Conservation (phyloP, 2,329 filamentous ascomycete genomes). For the Fusarium sp. region DNA sequence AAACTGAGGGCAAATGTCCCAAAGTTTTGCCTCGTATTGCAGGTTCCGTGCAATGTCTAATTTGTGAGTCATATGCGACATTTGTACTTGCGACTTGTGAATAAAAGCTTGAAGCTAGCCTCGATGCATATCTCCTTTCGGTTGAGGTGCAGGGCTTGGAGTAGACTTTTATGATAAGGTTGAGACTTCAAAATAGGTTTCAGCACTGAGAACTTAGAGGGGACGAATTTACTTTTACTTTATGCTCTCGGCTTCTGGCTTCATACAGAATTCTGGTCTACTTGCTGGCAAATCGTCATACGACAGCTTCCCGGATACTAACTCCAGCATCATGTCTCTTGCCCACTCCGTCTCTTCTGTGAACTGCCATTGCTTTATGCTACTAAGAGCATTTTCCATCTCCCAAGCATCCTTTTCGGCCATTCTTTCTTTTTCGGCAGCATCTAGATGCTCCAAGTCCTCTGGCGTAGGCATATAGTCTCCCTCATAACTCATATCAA, state of each 20-base stretch:
- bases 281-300: background rate
- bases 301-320: background rate
- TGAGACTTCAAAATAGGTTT: background rate
- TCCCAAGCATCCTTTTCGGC: background rate
- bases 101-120: too few species aligned
- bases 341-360: background rate
- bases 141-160: too few species aligned
- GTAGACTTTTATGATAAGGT: too few species aligned
- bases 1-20: too few species aligned
- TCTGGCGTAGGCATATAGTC: background rate
- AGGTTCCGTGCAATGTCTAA: too few species aligned
- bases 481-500: background rate
- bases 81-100: too few species aligned
- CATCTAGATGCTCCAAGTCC: background rate
- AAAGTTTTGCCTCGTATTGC: too few species aligned
- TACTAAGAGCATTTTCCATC: background rate
- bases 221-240: accelerated
- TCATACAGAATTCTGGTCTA: background rate
- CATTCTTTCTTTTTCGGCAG: background rate
- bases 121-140: too few species aligned
- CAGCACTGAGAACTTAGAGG: background rate
- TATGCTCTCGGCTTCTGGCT: accelerated
- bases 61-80: too few species aligned
- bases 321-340: background rate
- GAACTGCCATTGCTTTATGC: background rate